Percentiles rank a stretch among this genome's conserved stretches.
Evolutionary conservation across 177 flowering plant genomes (phyloP).

Genomic region (Vitis hybrid): DNA sequence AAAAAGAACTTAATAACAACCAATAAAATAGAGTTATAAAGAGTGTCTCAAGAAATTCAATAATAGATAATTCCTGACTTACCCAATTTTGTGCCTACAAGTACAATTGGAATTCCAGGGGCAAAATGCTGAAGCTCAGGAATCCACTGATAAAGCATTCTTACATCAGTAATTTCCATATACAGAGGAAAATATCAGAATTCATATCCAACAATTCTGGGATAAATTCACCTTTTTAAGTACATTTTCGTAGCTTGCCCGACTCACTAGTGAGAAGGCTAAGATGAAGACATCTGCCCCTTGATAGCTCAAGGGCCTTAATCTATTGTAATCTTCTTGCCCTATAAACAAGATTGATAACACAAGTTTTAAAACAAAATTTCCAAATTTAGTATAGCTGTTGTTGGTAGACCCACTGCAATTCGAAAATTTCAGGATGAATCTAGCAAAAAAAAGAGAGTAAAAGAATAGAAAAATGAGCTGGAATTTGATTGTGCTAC

Average conservation of each 20-base stretch:
- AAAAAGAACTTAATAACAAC: neutral
- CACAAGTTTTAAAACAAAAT: conserved; percentile 4
- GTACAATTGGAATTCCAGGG: conserved; percentile 84
- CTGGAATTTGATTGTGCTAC: neutral
- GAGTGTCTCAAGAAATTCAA: neutral
- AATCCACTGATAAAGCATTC: conserved; percentile 73
- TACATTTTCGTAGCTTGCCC: conserved; percentile 73
- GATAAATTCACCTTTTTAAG: conserved; percentile 50
- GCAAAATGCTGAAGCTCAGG: conserved; percentile 98
- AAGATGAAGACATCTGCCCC: conserved; percentile 73
- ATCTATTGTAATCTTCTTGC: conserved; percentile 74
- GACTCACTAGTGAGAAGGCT: conserved; percentile 69
- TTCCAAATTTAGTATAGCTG: conserved; percentile 7
- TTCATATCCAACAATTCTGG: conserved; percentile 1
- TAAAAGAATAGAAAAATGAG: neutral
- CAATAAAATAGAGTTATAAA: neutral
- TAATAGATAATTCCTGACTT: conserved; percentile 18
- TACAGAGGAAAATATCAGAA: conserved; percentile 2
- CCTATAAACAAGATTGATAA: conserved; percentile 32
- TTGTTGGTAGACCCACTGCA: neutral
- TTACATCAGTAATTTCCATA: conserved; percentile 12
- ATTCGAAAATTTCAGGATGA: neutral
- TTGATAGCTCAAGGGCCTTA: conserved; percentile 73
- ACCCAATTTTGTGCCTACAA: conserved; percentile 97
- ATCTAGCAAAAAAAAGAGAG: neutral